Percentiles rank a stretch among this genome's conserved stretches.
Evolutionary conservation across 1,139 yeast genomes (phyloP).

Genomic region (Geotrichum klebahnii): DNA sequence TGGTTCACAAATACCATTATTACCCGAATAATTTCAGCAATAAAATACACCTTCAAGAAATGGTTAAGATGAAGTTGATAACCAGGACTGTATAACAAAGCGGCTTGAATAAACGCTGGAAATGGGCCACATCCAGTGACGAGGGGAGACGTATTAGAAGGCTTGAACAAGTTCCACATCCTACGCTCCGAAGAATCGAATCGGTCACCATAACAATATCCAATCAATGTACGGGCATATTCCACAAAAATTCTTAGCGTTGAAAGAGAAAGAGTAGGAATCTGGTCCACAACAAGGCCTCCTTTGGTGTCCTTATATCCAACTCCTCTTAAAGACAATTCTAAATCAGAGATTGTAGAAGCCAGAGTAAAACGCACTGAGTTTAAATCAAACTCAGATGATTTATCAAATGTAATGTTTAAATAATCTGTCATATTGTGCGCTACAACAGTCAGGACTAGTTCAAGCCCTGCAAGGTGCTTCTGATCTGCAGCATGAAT

Average conservation of each 20-base stretch:
- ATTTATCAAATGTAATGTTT: background rate
- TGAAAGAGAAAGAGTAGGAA: constrained; percentile 57
- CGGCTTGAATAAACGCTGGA: constrained; percentile 26
- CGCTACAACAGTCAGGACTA: background rate
- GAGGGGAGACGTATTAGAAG: no score
- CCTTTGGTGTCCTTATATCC: constrained; percentile 34
- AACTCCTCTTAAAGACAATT: constrained; percentile 62
- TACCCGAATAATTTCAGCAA: constrained; percentile 22
- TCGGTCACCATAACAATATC: constrained; percentile 11
- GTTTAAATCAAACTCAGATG: background rate
- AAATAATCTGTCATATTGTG: background rate
- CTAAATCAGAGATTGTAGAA: constrained; percentile 55
- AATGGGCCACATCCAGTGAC: no score
- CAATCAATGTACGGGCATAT: constrained; percentile 22
- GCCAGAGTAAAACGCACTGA: background rate
- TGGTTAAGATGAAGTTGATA: constrained; percentile 24
- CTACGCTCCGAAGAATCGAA: no score
- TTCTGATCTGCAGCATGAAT: background rate
- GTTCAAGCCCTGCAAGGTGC: background rate
- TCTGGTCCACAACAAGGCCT: constrained; percentile 50
- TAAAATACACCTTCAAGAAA: constrained; percentile 24
- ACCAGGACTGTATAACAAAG: constrained; percentile 27
- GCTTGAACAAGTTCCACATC: no score
- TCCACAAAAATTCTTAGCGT: constrained; percentile 51
- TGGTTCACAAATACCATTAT: background rate